A percentile compares a stretch with the other conserved stretches of the same genome.
Evolutionary conservation across 208 protist species (phyloP).

Genomic region (Acanthamoeba culbertsoni): DNA sequence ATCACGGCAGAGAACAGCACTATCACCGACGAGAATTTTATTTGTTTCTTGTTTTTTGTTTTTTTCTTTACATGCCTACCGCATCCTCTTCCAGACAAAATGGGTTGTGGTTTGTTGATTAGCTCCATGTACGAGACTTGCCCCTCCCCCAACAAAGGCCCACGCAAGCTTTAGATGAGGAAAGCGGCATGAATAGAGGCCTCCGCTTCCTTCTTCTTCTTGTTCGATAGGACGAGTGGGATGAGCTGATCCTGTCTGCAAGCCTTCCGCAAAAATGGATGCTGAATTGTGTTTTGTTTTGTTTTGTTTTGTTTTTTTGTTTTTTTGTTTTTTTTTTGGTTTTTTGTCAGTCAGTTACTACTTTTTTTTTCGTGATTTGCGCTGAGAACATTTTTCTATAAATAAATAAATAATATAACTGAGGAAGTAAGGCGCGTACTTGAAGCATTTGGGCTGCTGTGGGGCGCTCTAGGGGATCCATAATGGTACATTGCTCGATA

Average conservation of each 20-base stretch:
- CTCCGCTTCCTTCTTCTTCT: not conserved
- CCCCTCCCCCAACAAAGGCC: too few species aligned
- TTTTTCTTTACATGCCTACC: not conserved
- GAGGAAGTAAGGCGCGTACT: not conserved
- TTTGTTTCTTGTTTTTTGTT: not conserved
- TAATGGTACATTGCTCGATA: slow-evolving; percentile 42
- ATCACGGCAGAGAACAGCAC: too few species aligned
- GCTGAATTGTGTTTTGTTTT: too few species aligned
- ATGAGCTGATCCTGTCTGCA: slow-evolving; percentile 1
- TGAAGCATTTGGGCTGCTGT: not conserved
- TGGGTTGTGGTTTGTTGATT: too few species aligned
- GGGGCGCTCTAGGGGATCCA: not conserved
- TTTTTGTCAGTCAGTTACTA: too few species aligned
- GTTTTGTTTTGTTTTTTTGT: too few species aligned
- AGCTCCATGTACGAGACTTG: too few species aligned
- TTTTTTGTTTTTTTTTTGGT: too few species aligned
- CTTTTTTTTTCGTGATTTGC: too few species aligned
- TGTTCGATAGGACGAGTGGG: not conserved
- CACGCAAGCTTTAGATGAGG: not conserved
- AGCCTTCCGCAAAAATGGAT: slow-evolving; percentile 29
- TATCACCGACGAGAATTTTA: too few species aligned
- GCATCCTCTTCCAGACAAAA: too few species aligned
- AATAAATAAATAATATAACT: not conserved
- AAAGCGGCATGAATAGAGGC: not conserved
- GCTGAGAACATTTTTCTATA: not conserved